Evolutionary conservation across 1,284 basidiomycete species (phyloP), one percentile per base, ranked within the genome.

Genomic region (Cerrena zonata): DNA sequence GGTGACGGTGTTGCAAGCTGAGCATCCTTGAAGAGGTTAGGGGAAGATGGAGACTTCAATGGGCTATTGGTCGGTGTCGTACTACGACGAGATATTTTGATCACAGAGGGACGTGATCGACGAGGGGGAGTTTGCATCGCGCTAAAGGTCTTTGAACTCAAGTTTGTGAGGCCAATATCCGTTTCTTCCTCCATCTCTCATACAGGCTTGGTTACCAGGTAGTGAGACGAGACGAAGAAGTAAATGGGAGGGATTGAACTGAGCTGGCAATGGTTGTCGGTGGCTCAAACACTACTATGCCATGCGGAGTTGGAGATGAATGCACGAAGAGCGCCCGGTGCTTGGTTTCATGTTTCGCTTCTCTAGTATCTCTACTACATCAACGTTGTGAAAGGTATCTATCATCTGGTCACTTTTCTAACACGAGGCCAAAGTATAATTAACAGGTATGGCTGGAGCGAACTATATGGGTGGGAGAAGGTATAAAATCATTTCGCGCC

Each of bases 401-500:
- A 34, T 15, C 30, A 34, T 34, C 30, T 34, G n/a, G n/a, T 34
- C 30, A 34, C 7, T 34, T 15, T 34, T 15, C 7, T 34, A 7
- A 34, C 30, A 34, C 7, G 18, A 18, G 39, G 19, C 5, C 19
- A 40, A 10, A 22, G 7, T 18, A 10, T 22, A 19, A 5, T 40
- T 10, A 40, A 24, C 47, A 22, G 10, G 10, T 27, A 79, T 78
- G 77, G 63, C 68, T 2, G 79, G 79, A 4, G 78, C 79, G 40
- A 82, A 82, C 55, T 82, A 81, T 58, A 82, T 80, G 75, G 80
- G 80, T 18, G 80, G 80, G 30, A 78, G 73, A 62, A 71, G 77
- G 80, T 78, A 51, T 40, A 62, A n/a, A n/a, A n/a, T n/a, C n/a
- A n/a, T n/a, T n/a, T n/a, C n/a, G n/a, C n/a, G n/a, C n/a, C n/a